These are phyloP conservation scores for Verticillium dahliae DNA, from an alignment of 2,329 filamentous ascomycete species.

Conservation along the genomic window DNA sequence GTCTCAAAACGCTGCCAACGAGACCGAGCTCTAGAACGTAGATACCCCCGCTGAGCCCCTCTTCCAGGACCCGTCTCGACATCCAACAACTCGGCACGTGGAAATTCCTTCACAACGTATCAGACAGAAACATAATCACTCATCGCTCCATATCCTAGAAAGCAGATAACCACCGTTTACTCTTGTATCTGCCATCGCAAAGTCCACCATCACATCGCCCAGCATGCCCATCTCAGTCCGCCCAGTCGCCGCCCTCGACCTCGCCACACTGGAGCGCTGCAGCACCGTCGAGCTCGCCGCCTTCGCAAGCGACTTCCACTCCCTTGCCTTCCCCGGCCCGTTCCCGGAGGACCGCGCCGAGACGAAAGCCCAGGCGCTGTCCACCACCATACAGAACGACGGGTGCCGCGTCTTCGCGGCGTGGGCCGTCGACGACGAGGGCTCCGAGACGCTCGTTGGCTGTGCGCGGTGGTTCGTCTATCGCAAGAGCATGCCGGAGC, in stretches of 20 bases:
- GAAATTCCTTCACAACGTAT: too few species aligned
- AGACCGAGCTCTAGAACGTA: too few species aligned
- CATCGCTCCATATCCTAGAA: too few species aligned
- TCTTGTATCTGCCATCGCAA: too few species aligned
- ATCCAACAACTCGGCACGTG: too few species aligned
- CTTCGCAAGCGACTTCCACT: not conserved
- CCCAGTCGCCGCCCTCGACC: slow-evolving; percentile 3
- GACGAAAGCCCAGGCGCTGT: slow-evolving; percentile 14
- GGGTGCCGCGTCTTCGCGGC: slow-evolving; percentile 9
- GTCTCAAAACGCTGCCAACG: too few species aligned
- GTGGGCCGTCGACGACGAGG: slow-evolving; percentile 9
- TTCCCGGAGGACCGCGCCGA: slow-evolving; percentile 16
- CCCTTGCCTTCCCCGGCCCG: slow-evolving; percentile 20
- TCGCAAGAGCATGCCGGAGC: slow-evolving; percentile 16
- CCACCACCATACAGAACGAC: slow-evolving; percentile 10
- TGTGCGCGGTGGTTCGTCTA: slow-evolving; percentile 29
- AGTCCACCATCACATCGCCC: too few species aligned
- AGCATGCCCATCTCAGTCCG: slow-evolving; percentile 11
- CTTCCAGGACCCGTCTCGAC: too few species aligned
- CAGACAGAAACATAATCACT: too few species aligned
- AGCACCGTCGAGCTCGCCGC: not conserved
- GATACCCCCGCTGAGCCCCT: too few species aligned
- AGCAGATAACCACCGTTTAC: too few species aligned
- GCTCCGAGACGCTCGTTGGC: slow-evolving; percentile 20
- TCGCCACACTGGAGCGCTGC: slow-evolving; percentile 11